Conservation (phyloP, 768 basidiomycete species). For the Leccinum rimulosum region DNA sequence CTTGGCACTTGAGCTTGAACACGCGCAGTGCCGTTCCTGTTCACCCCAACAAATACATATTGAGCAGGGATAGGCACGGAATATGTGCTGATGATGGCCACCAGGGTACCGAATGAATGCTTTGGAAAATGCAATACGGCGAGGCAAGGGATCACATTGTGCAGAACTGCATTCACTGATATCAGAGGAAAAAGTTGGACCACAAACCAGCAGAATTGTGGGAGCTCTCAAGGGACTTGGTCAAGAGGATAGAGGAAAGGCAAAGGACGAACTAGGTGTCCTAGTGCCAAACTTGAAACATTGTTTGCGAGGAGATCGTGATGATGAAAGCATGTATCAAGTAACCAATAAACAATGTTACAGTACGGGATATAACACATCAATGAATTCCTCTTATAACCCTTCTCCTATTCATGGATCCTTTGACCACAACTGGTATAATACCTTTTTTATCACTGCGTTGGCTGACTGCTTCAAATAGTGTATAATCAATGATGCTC, state of each 20-base stretch:
- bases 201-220: not conserved
- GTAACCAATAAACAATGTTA: not conserved
- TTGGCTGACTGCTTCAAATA: not conserved
- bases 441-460: slow-evolving; percentile 15
- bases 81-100: no score
- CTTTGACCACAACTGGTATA: slow-evolving; percentile 27
- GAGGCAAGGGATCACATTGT: not conserved
- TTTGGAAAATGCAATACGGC: not conserved
- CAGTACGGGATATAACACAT: not conserved
- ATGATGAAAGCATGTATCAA: not conserved
- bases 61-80: no score
- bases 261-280: not conserved
- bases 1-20: no score
- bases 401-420: not conserved
- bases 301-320: not conserved
- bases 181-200: not conserved
- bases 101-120: not conserved
- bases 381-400: not conserved
- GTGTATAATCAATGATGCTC: slow-evolving; percentile 14
- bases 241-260: not conserved
- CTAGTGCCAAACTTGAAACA: not conserved
- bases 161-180: not conserved
- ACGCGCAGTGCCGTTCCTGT: no score
- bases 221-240: not conserved
- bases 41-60: no score